phyloP scores from a whole-genome alignment of 257 asterid genomes.

The Plantago elongata region DNA sequence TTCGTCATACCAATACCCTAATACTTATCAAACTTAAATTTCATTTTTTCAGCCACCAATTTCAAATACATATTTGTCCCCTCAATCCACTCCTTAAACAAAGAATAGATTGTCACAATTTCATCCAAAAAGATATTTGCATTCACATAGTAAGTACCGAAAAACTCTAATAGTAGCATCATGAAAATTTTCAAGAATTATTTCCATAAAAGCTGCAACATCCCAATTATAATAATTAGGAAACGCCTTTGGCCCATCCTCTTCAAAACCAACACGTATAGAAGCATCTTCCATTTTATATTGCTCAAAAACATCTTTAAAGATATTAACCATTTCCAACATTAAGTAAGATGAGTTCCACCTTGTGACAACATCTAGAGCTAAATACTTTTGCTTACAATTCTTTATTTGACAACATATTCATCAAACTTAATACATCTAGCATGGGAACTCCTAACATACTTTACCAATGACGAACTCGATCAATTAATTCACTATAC shows the following conservation, averaged over 20 bases:
- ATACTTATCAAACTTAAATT: slow-evolving; percentile 2
- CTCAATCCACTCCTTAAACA: not conserved
- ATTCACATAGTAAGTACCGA: not conserved
- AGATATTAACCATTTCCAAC: not conserved
- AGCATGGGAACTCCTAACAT: not conserved
- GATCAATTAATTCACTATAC: not conserved
- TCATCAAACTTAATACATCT: not conserved
- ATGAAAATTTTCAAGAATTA: not conserved
- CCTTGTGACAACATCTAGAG: not conserved
- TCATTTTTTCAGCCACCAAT: not conserved
- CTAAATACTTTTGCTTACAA: not conserved
- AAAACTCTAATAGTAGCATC: not conserved
- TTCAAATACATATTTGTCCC: not conserved
- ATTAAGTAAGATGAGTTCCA: not conserved
- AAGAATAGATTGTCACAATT: not conserved
- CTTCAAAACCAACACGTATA: not conserved
- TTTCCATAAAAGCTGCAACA: not conserved
- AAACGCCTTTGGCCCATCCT: not conserved
- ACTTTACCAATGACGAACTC: not conserved
- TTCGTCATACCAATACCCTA: not conserved
- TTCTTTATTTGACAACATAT: not conserved
- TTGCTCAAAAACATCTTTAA: not conserved
- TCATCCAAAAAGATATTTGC: slow-evolving; percentile 1
- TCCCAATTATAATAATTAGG: slow-evolving; percentile 2
- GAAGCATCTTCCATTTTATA: not conserved